Evolutionary conservation across 306 rosid genomes (phyloP), one percentile per base, ranked within the genome.

Genomic region (Quillaja saponaria): DNA sequence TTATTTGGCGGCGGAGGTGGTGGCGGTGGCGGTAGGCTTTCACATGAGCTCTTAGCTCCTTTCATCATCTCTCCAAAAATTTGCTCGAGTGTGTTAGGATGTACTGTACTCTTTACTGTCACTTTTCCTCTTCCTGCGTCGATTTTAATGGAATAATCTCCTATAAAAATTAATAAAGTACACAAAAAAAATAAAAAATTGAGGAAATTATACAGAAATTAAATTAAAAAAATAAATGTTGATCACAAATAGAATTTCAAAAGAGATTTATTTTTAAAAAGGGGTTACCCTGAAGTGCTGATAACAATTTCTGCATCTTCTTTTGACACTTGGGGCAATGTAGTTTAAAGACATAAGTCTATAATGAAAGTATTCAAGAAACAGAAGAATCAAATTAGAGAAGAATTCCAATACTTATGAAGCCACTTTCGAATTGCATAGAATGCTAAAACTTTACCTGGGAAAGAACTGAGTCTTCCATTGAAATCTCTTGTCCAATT

Each of bases 271-370:
- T n/a, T n/a, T n/a, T n/a, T n/a, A n/a, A n/a, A n/a, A n/a, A n/a
- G n/a, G n/a, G 13, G 56, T 19, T 67, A 61, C 62, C 63, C 34
- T 52, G 15, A 9, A 18, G 47, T 4, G 7, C n/a, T 7, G 31
- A 37, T 3, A 55, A 10, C 44, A 63, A 16, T 47, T 63, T 54
- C 46, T 17, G 17, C 39, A 48, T 21, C 8, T 31, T 25, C 45
- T 47, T 63, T 45, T 25, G 65, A 55, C 60, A 63, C 49, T 6
- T 25, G 7, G 44, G 18, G 34, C 71, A 63, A 11, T 39, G 38
- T 48, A 3, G 2, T 31, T 47, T 55, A 8, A 47, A 63, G 31
- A 1, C 6, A 38, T 11, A 55, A 55, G 18, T 63, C 59, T 71
- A 35, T 51, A 46, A 54, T 3, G 4, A 8, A 44, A 20, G 42